Base-by-base conservation (phyloP, 345 rosid genomes). In the Citrus sinensis region DNA sequence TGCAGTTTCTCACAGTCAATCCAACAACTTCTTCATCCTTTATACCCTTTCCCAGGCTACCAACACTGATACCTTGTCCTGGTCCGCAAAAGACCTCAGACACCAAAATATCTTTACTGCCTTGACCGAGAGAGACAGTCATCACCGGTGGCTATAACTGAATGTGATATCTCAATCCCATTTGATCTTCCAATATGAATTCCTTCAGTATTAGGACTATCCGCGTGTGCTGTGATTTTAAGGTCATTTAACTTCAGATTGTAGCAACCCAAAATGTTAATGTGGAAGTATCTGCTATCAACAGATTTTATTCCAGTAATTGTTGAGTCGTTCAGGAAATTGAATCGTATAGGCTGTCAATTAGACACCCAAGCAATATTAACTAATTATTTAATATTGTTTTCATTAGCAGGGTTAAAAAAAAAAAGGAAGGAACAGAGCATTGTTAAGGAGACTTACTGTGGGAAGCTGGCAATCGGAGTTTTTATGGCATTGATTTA, bases 61-160 rank as follows among this genome's bases (percentile, higher is more conserved):
- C 58, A 4, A 74, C 67, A 20, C 84, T 83, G 70, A 85, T 80
- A 6, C 86, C 86, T 14, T 85, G 88, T 29, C 84, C 84, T 1
- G 84, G 84, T 37, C 86, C 88, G 4, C 83, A 85, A 0, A 27
- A 5, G 0, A 83, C n/a, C 1, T 76, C 59, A 51, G 80, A 73
- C 32, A 82, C 68, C 73, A 77, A 72, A 20, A 76, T 13, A 20
- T 76, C 67, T 3, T 70, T 14, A n/a, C 78, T 68, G 1, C 76
- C 84, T 4, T 82, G 68, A 29, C 87, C 84, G 1, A 83, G 59
- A 16, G 84, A 85, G n/a, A 85, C 86, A 85, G 9, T 80, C 87
- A 62, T 85, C 85, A 0, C 85, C 80, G 1, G 87, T 82, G 22
- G 73, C 76, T 13, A 80, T 82, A 25, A n/a, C 77, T 0, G 86